Base-by-base conservation (phyloP, 169 alveolate species). In the Cryptosporidium felis region DNA sequence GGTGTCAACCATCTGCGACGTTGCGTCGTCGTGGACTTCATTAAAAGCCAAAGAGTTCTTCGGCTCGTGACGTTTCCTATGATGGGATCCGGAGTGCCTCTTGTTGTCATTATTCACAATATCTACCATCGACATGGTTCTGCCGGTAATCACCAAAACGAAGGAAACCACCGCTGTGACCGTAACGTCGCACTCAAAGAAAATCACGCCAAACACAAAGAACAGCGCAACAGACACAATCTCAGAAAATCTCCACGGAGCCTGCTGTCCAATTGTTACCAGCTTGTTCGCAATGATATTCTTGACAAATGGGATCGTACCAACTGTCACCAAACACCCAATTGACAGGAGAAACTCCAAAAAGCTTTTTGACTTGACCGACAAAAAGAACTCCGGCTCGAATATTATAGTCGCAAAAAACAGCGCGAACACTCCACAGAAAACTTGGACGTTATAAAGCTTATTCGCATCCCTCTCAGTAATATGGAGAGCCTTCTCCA, bases 211-310 rank as follows among this genome's bases (percentile, higher is more conserved):
- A 60, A 95, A 94, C 58, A 94, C 63, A 82, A 95, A 95, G 51
- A 95, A 94, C 36, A 95, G 88, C n/a, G 92, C 92, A 28, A 95
- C 96, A 3, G 98, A 92, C 49, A 95, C 41, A 38, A 95, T 91
- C 89, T 95, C 98, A 26, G 95, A 92, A 80, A 92, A 91, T 47
- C 98, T 91, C 98, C 98, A 95, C 60, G 98, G 98, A 46, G 96
- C 97, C 80, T 95, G 98, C n/a, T 97, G 97, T 10, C 97, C 94
- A 59, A 94, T 91, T 61, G 97, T 91, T 88, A 95, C 95, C 5
- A 95, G 90, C 32, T 97, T 91, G 82, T 95, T 95, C 36, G 97
- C 93, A 28, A 95, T 95, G 18, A 94, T 95, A 91, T 95, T 95
- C 90, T 95, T 95, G 59, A 94, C 80, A 82, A 95, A 94, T 2